Base-by-base conservation (phyloP, 2,329 filamentous ascomycete genomes). In the Ophiostoma australiae region DNA sequence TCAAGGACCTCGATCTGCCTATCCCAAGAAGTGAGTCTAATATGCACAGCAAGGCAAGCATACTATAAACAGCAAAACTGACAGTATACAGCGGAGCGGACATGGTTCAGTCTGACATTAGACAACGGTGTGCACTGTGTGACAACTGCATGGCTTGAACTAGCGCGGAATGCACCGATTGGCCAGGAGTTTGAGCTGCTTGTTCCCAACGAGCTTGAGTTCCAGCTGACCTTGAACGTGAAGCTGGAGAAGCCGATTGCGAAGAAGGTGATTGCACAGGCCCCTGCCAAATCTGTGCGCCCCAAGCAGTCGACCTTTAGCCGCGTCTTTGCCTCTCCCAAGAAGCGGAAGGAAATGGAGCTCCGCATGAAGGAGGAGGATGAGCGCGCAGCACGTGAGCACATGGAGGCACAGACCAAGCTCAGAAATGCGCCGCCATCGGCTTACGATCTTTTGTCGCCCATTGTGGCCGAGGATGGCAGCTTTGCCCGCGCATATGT, bases 121-220 rank as follows among this genome's bases (percentile, higher is more conserved):
- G 95, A 99, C 80, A 99, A 99, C 74, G 95, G 95, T 35, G 88
- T 99, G 1, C 95, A 99, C 79, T 99, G 95, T 77, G 95, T 99
- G 20, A 99, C 95, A 0, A 99, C 95, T 3, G 90, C 93, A 0
- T 97, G 93, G 92, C 85, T 98, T 10, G 95, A 99, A 79, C 84
- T 99, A 72, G 93, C 93, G 27, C 91, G 91, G 76, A 94, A 91
- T 72, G 94, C 95, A 1, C 93, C 95, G 0, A 98, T 99, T 75
- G 95, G 94, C 7, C 95, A 99, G 78, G 95, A 99, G 79, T 99
- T 99, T 76, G 95, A 99, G 81, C 89, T 99, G 65, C 94, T 98
- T 41, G 95, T 99, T 35, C 90, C 96, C 68, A 95, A 97, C 76
- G 95, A 99, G 76, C 88, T 99, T n/a, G 95, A 99, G 80, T 99